These are phyloP conservation scores for Morella rubra DNA, from an alignment of 306 rosid genomes.

Conservation along the genomic window DNA sequence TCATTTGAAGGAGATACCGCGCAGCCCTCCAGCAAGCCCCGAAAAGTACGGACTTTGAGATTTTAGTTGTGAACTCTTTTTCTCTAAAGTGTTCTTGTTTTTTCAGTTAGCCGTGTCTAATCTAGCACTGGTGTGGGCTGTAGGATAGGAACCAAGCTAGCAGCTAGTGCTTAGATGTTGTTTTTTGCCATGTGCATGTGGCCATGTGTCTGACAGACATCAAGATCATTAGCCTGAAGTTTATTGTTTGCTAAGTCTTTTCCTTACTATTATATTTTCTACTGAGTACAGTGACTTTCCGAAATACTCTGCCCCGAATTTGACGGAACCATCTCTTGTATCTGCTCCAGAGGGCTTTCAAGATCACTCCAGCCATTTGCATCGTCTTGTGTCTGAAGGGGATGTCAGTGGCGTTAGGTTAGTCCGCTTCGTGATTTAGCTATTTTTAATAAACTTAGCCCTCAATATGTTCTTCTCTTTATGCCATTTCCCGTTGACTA, in stretches of 20 bases:
- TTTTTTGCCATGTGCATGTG: conserved; percentile 21
- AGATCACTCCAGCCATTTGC: conserved; percentile 61
- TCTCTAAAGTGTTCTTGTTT: not conserved
- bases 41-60: conserved; percentile 67
- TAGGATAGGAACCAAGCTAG: not conserved
- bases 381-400: conserved; percentile 85
- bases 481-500: conserved; percentile 27
- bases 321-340: conserved; percentile 53
- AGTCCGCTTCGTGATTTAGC: conserved; percentile 35
- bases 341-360: conserved; percentile 61
- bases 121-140: conserved; percentile 17
- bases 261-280: conserved; percentile 30
- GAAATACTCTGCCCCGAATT: conserved; percentile 60
- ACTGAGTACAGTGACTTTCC: conserved; percentile 59
- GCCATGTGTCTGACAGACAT: conserved; percentile 25
- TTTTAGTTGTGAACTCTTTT: conserved; percentile 23
- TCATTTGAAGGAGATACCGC: conserved; percentile 93
- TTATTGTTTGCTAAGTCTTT: conserved; percentile 14
- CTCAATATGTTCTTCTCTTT: conserved; percentile 19
- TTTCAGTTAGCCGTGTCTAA: conserved; percentile 24
- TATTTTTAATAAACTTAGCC: conserved; percentile 14
- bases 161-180: conserved; percentile 4
- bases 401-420: conserved; percentile 82
- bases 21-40: conserved; percentile 91
- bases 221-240: conserved; percentile 14